Evolutionary conservation across 164 flowering plant genomes (phyloP).

Genomic region (Umbilicus rupestris): DNA sequence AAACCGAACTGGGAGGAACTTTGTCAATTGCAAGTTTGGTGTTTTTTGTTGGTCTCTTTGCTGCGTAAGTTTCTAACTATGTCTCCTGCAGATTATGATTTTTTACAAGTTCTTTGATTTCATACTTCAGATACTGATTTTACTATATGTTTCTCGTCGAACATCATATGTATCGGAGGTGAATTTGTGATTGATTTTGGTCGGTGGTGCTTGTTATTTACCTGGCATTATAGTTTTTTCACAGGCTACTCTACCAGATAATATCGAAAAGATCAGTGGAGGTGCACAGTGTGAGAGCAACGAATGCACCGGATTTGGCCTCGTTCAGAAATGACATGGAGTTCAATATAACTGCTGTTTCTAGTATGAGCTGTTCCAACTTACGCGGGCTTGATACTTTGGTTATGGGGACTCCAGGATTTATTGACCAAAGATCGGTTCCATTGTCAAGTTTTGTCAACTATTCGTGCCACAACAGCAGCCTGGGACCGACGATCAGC

Average conservation of each 20-base stretch:
- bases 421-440: conserved; percentile 36
- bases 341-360: conserved; percentile 76
- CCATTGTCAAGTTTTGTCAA: conserved; percentile 50
- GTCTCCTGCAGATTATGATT: neutral
- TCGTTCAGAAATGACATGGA: conserved; percentile 77
- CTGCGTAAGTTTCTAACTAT: conserved; percentile 59
- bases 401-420: conserved; percentile 61
- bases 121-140: neutral
- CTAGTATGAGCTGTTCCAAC: conserved; percentile 88
- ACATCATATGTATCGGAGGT: neutral
- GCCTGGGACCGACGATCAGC: conserved; percentile 63
- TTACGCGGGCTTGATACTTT: conserved; percentile 63
- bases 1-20: conserved; percentile 95
- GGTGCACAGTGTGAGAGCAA: conserved; percentile 68
- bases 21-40: conserved; percentile 87
- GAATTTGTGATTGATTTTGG: neutral
- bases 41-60: conserved; percentile 71
- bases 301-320: conserved; percentile 71
- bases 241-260: conserved; percentile 86
- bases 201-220: conserved; percentile 13
- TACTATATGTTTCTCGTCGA: neutral
- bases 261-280: conserved; percentile 72
- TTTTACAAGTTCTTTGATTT: neutral
- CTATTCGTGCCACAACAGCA: conserved; percentile 69
- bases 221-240: conserved; percentile 19